Evolutionary conservation across 202 grass and related monocot genomes (phyloP).

Genomic region (Musa balbisiana): DNA sequence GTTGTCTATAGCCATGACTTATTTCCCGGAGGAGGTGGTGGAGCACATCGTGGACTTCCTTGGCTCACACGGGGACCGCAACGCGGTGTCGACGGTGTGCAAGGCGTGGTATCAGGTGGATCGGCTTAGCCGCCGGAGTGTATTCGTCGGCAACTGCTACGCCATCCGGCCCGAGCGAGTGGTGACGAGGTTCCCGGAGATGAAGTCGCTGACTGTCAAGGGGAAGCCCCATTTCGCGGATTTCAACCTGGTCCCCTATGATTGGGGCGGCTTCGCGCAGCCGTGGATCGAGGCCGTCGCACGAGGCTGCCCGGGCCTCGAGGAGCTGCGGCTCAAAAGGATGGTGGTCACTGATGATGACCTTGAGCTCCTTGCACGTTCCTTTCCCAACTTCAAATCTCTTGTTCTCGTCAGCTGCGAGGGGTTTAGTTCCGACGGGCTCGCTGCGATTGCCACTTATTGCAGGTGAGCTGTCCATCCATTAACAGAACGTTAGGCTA

Average conservation of each 20-base stretch:
- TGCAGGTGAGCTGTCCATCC: slow-evolving; percentile 58
- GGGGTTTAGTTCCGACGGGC: slow-evolving; percentile 84
- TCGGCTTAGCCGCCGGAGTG: slow-evolving; percentile 48
- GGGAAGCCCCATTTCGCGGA: slow-evolving; percentile 97
- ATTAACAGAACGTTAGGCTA: not conserved
- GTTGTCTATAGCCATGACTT: slow-evolving; percentile 46
- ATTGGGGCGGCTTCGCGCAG: slow-evolving; percentile 59
- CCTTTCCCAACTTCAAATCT: slow-evolving; percentile 60
- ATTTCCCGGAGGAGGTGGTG: slow-evolving; percentile 92
- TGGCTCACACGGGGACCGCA: slow-evolving; percentile 52
- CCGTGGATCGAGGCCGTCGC: slow-evolving; percentile 74
- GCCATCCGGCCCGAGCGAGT: slow-evolving; percentile 40
- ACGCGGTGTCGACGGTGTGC: slow-evolving; percentile 74
- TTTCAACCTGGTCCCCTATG: slow-evolving; percentile 81
- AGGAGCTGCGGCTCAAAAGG: slow-evolving; percentile 87
- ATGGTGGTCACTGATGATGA: slow-evolving; percentile 81
- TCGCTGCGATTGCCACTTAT: slow-evolving; percentile 65
- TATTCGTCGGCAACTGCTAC: slow-evolving; percentile 91
- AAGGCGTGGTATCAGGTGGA: slow-evolving; percentile 87
- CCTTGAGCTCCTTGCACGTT: slow-evolving; percentile 68
- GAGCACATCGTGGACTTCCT: slow-evolving; percentile 97
- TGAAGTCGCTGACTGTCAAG: slow-evolving; percentile 51
- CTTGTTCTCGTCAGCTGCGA: slow-evolving; percentile 83
- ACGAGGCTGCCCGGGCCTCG: slow-evolving; percentile 40
- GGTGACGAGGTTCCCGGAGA: slow-evolving; percentile 46